phyloP scores from a whole-genome alignment of 1,139 yeast genomes.

The Blastobotrys indianensis region DNA sequence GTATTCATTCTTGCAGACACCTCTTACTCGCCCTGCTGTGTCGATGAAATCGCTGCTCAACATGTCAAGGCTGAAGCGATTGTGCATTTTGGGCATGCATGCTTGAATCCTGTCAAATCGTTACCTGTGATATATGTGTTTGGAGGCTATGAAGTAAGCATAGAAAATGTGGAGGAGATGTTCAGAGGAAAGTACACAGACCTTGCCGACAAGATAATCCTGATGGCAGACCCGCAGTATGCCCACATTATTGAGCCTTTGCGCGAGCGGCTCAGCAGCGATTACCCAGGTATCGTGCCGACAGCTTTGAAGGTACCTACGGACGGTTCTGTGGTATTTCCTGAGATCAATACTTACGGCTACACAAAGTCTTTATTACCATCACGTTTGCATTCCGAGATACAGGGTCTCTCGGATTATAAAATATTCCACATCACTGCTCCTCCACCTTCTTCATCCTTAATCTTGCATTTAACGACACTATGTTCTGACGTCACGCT shows the following conservation, averaged over 20 bases:
- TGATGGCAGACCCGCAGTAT: constrained; percentile 32
- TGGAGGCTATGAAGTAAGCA: constrained; percentile 38
- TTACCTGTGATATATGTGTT: constrained; percentile 72
- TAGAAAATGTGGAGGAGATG: constrained; percentile 20
- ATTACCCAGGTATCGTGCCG: not conserved
- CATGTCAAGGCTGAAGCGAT: constrained; percentile 84
- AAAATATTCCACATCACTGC: constrained; percentile 54
- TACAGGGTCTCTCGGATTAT: constrained; percentile 33
- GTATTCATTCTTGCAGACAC: constrained; percentile 71
- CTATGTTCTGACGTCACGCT: constrained; percentile 49
- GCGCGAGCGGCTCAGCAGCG: not conserved
- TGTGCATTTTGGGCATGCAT: constrained; percentile 92
- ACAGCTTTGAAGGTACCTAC: constrained; percentile 8
- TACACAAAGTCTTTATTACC: constrained; percentile 19
- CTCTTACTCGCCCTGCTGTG: constrained; percentile 91
- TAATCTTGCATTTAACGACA: constrained; percentile 69
- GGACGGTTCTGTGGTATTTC: constrained; percentile 9
- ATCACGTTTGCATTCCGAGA: constrained; percentile 20
- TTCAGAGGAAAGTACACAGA: constrained; percentile 18
- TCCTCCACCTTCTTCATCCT: constrained; percentile 70
- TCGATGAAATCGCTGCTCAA: constrained; percentile 94
- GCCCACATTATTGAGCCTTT: constrained; percentile 12
- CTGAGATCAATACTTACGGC: constrained; percentile 2
- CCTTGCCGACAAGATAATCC: constrained; percentile 18
- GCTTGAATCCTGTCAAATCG: constrained; percentile 65